phyloP scores from a whole-genome alignment of 371 early-diverging fungal genomes.

The Massospora cicadina region DNA sequence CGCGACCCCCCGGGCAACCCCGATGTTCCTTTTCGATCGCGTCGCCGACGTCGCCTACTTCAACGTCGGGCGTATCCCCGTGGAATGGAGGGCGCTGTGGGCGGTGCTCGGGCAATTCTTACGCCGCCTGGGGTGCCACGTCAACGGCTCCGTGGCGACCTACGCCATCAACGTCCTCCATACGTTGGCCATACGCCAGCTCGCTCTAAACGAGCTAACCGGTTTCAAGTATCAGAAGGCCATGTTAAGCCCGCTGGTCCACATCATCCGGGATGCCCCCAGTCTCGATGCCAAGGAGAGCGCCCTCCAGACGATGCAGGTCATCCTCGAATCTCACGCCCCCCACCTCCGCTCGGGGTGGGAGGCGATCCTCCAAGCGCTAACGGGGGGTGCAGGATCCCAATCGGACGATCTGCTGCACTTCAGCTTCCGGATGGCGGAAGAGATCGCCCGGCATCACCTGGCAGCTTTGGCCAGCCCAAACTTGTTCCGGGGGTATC shows the following conservation, averaged over 20 bases:
- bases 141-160: neutral
- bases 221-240: neutral
- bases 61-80: neutral
- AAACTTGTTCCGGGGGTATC: neutral
- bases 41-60: neutral
- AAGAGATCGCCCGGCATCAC: neutral
- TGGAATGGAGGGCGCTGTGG: neutral
- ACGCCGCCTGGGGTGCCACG: neutral
- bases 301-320: neutral
- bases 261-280: neutral
- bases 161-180: neutral
- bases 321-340: neutral
- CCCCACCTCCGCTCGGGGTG: neutral
- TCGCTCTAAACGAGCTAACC: neutral
- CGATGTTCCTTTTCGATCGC: neutral
- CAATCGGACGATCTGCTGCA: neutral
- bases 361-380: neutral
- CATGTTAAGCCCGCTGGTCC: neutral
- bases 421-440: neutral
- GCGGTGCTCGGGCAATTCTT: neutral
- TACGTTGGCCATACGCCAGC: neutral
- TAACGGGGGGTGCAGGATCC: neutral
- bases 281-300: neutral
- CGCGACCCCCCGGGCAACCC: neutral
- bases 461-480: neutral